Evolutionary conservation across 1,284 basidiomycete genomes (phyloP).

Genomic region (Apiotrichum gracile): DNA sequence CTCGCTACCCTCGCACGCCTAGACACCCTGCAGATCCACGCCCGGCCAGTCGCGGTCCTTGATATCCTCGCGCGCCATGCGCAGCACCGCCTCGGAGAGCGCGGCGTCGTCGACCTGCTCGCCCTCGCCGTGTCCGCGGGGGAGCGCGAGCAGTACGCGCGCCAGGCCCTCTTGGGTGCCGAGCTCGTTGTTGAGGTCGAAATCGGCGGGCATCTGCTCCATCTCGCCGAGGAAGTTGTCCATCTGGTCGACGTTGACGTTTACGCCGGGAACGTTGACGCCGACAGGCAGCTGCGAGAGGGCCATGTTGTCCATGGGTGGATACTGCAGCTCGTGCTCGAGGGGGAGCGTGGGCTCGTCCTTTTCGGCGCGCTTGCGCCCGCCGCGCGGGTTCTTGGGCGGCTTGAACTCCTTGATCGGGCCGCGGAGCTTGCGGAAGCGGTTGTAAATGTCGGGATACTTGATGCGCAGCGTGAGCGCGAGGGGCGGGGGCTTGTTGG

Average conservation of each 20-base stretch:
- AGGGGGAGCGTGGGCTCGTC: neutral
- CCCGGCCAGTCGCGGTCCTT: slow-evolving; percentile 11
- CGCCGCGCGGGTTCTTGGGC: slow-evolving; percentile 20
- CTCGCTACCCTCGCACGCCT: neutral
- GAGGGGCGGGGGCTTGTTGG: slow-evolving; percentile 36
- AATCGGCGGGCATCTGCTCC: neutral
- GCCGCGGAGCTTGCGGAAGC: slow-evolving; percentile 41
- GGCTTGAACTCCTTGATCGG: slow-evolving; percentile 37
- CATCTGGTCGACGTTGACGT: neutral
- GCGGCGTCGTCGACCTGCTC: slow-evolving; percentile 3
- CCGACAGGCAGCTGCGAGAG: slow-evolving; percentile 73
- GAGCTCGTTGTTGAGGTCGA: neutral
- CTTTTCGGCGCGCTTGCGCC: slow-evolving; percentile 6
- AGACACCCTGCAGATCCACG: slow-evolving; percentile 1
- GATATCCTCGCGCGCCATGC: slow-evolving; percentile 14
- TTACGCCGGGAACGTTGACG: slow-evolving; percentile 45
- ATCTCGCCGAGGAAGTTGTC: neutral
- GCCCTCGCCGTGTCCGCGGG: slow-evolving; percentile 7
- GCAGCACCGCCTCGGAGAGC: slow-evolving; percentile 11
- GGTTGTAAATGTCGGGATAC: slow-evolving; percentile 46
- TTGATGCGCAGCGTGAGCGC: slow-evolving; percentile 38
- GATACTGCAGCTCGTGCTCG: neutral
- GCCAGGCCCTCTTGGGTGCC: slow-evolving; percentile 17
- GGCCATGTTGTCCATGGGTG: slow-evolving; percentile 60
- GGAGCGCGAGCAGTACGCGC: slow-evolving; percentile 19